These are phyloP conservation scores for Pseudodiploospora longispora DNA, from an alignment of 2,329 filamentous ascomycete genomes.

Conservation along the genomic window DNA sequence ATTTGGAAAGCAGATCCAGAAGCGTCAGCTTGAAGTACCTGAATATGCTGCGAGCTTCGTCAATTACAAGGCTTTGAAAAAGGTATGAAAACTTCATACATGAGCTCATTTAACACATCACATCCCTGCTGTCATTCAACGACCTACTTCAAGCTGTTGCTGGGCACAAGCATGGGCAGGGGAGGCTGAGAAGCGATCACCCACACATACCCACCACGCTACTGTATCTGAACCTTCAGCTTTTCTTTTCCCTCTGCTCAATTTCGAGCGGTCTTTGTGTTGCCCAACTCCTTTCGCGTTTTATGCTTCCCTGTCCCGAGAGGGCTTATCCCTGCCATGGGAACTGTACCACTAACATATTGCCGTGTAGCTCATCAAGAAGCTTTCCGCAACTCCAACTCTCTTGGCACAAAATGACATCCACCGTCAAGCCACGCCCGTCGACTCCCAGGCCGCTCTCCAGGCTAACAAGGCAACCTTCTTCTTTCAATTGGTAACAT, in stretches of 20 bases:
- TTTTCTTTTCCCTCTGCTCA: not conserved
- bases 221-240: not conserved
- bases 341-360: constrained; percentile 2
- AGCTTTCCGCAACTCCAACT: constrained; percentile 84
- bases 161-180: too few species aligned
- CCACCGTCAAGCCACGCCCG: constrained; percentile 35
- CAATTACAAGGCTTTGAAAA: constrained; percentile 98
- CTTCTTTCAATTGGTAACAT: constrained; percentile 86
- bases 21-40: constrained; percentile 95
- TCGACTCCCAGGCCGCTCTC: constrained; percentile 78
- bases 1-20: constrained; percentile 99
- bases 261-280: not conserved
- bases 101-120: not conserved
- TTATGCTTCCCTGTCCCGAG: too few species aligned
- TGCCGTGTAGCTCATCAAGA: constrained; percentile 79
- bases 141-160: too few species aligned
- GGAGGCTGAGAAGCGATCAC: too few species aligned
- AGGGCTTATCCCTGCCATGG: not conserved
- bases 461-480: constrained; percentile 98
- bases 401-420: constrained; percentile 67
- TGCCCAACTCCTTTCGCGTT: too few species aligned
- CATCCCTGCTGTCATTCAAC: not conserved
- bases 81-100: constrained; percentile 47
- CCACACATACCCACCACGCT: too few species aligned
- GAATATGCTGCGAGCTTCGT: constrained; percentile 99